Base-by-base conservation (phyloP, 805 yeast species). In the Pichia eremophila region DNA sequence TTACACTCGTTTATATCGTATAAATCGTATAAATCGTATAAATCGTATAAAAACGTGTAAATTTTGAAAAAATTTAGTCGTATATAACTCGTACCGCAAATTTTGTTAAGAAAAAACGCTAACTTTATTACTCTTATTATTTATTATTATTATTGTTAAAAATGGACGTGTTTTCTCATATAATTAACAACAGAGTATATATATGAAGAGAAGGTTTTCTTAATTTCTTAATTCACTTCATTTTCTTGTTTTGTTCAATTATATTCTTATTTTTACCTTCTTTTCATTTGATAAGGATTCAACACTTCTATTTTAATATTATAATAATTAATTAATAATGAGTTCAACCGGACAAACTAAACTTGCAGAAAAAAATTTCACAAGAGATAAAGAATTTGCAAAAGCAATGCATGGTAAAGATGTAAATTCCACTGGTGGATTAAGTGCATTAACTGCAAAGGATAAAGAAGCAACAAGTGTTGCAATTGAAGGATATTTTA, bases 401-500 rank as follows among this genome's bases (percentile, higher is more conserved):
- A 73, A 80, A 57, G 86, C 91, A 36, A 69, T 91, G 64, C 97
- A 91, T 65, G 97, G 97, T 55, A 78, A 82, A 44, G 77, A 70
- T 46, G 79, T 71, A 40, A 82, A 77, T 57, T 63, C 77, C 48
- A 76, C 74, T 57, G 70, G 80, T 37, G 98, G 98, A 41, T 70
- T 88, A 54, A 62, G 77, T 35, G 96, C 97, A 32, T 74, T 89
- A 57, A 63, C 87, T 49, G 67, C 80, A 56, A 93, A 93, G 72
- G 77, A 88, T 68, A 78, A 79, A 56, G 74, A 74, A 42, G 97
- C 91, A 39, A 86, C 86, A 61, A 76, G 77, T 55, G 85, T 83
- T 44, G 97, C 97, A 46, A 81, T 80, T 55, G 83, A 79, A 54
- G 95, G 93, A 50, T 91, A 93, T 69, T 84, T 93, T 77, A 86